phyloP scores from a whole-genome alignment of 2,329 filamentous ascomycete species.

The Bipolaris oryzae region DNA sequence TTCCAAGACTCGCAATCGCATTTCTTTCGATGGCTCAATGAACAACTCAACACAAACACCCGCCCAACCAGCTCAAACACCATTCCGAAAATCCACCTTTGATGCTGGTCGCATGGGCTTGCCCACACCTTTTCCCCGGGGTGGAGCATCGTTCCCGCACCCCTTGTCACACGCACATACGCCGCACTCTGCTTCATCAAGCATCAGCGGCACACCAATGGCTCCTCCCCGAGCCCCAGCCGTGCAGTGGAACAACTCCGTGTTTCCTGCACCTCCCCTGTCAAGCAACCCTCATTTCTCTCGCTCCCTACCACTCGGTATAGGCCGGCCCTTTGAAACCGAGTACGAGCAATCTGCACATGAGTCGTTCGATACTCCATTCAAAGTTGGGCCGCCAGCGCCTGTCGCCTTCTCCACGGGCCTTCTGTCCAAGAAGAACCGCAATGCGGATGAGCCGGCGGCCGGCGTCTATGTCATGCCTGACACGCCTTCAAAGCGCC shows the following conservation, averaged over 20 bases:
- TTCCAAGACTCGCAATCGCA: constrained; percentile 69
- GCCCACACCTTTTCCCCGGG: constrained; percentile 30
- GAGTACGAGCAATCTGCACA: constrained; percentile 55
- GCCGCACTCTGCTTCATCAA: constrained; percentile 83
- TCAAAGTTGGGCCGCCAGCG: constrained; percentile 73
- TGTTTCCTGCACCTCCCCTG: constrained; percentile 27
- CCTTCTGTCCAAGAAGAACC: constrained; percentile 91
- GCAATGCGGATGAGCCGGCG: constrained; percentile 68
- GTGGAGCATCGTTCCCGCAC: constrained; percentile 60
- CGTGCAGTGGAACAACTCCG: constrained; percentile 13
- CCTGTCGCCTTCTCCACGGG: constrained; percentile 84
- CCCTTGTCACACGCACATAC: constrained; percentile 86
- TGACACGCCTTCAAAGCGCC: constrained; percentile 95
- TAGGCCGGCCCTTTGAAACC: constrained; percentile 58
- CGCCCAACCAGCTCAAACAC: constrained; percentile 68
- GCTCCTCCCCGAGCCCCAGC: constrained; percentile 50
- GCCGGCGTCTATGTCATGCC: constrained; percentile 72
- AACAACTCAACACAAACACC: constrained; percentile 60
- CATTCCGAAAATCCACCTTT: constrained; percentile 45
- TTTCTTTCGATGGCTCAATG: constrained; percentile 80
- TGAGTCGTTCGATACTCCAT: constrained; percentile 74
- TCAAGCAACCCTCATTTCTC: constrained; percentile 60
- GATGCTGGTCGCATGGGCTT: constrained; percentile 37
- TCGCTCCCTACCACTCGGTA: constrained; percentile 74
- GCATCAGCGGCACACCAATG: constrained; percentile 63